Conservation (phyloP, 75 land plant genomes). For the Cupressus sempervirens region DNA sequence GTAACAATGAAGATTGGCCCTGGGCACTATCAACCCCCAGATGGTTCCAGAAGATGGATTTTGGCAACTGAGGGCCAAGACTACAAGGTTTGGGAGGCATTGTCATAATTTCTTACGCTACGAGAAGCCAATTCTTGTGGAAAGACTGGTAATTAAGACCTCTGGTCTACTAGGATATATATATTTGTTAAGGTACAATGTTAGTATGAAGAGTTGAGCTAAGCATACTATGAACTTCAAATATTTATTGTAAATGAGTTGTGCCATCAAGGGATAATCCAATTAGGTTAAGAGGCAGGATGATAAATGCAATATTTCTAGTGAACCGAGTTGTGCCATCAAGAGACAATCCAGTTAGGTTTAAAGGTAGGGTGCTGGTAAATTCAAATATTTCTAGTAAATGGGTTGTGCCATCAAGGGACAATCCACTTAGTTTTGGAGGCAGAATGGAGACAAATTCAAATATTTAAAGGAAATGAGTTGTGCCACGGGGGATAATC, state of each 20-base stretch:
- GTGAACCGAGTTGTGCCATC: too few species aligned
- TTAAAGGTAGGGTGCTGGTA: too few species aligned
- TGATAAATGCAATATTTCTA: neutral
- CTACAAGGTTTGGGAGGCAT: constrained; percentile 79
- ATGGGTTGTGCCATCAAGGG: neutral
- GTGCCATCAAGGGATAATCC: neutral
- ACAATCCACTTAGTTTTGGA: neutral
- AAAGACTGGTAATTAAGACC: neutral
- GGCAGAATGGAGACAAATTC: neutral
- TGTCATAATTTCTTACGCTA: constrained; percentile 1
- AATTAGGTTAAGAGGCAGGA: neutral
- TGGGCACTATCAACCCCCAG: constrained; percentile 57
- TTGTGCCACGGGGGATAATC: too few species aligned
- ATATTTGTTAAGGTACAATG: neutral
- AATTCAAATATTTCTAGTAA: too few species aligned
- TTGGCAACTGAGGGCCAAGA: constrained; percentile 57
- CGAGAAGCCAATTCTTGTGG: neutral
- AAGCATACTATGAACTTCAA: neutral
- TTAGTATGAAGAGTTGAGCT: neutral
- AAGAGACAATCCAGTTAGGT: too few species aligned
- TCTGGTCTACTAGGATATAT: neutral
- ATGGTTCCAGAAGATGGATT: constrained; percentile 46
- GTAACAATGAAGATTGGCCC: constrained; percentile 84
- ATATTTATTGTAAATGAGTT: neutral
- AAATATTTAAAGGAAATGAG: too few species aligned